phyloP scores from a whole-genome alignment of 495 filamentous ascomycete species.

The Aspergillus heteromorphus region DNA sequence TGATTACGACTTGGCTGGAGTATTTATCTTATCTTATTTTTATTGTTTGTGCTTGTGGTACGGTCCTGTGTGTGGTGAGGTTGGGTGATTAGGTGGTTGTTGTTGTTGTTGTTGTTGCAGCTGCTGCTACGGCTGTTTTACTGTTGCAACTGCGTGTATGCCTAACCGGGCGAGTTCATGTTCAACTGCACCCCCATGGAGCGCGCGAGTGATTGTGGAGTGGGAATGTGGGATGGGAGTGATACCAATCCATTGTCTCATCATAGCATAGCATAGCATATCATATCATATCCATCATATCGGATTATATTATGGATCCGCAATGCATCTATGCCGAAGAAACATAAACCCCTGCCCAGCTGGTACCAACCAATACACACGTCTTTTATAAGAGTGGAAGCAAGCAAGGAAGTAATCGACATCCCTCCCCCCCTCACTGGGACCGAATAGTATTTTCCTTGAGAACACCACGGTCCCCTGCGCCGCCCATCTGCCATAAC shows the following conservation, averaged over 20 bases:
- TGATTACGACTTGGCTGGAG: neutral
- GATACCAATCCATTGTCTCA: neutral
- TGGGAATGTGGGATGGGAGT: neutral
- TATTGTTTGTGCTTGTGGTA: neutral
- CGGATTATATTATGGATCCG: neutral
- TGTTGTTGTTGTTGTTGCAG: too few species aligned
- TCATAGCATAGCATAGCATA: neutral
- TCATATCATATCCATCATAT: neutral
- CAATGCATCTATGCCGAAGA: neutral
- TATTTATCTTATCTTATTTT: neutral
- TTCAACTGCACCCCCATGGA: neutral
- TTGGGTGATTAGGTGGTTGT: too few species aligned
- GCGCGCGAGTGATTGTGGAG: neutral
- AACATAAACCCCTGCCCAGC: neutral
- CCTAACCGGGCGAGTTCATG: neutral
- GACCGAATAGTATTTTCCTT: slow-evolving; percentile 33
- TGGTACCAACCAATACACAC: too few species aligned
- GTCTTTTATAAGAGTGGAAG: neutral
- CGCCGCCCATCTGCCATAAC: slow-evolving; percentile 81
- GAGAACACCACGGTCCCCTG: slow-evolving; percentile 41
- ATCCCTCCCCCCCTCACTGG: slow-evolving; percentile 10
- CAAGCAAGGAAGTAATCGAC: too few species aligned
- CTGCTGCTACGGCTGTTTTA: neutral
- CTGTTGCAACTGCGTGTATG: neutral
- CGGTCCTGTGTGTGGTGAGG: neutral